Evolutionary conservation across 495 filamentous ascomycete genomes (phyloP).

Genomic region (Sporormia fimetaria): DNA sequence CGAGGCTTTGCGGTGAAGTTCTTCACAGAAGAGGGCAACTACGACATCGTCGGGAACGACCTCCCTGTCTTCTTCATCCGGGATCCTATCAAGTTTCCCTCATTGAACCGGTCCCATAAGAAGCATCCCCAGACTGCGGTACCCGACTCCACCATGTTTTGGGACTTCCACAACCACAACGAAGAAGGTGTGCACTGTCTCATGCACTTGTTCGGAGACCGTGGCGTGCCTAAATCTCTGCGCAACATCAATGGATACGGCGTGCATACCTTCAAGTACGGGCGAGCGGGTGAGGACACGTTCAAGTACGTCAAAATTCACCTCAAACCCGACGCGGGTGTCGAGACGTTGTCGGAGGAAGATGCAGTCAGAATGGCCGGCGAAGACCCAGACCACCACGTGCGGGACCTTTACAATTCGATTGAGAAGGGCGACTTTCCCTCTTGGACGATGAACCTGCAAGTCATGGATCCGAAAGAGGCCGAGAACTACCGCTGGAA

Average conservation of each 20-base stretch:
- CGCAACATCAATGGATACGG: constrained; percentile 18
- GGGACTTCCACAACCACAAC: constrained; percentile 20
- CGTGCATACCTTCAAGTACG: constrained; percentile 21
- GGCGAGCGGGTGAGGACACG: constrained; percentile 12
- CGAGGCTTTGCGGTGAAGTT: constrained; percentile 22
- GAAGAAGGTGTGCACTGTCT: constrained; percentile 20
- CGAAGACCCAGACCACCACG: constrained; percentile 34
- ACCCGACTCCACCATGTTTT: constrained; percentile 23
- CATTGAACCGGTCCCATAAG: constrained; percentile 44
- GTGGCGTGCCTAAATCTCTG: constrained; percentile 16
- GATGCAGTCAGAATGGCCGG: constrained; percentile 15
- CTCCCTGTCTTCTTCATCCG: constrained; percentile 43
- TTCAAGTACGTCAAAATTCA: constrained; percentile 24
- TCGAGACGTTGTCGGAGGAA: constrained; percentile 5
- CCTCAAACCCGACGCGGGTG: constrained; percentile 18
- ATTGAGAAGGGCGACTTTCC: constrained; percentile 34
- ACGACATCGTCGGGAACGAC: constrained; percentile 24
- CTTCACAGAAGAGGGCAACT: constrained; percentile 22
- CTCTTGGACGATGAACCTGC: constrained; percentile 38
- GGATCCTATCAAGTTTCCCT: constrained; percentile 46
- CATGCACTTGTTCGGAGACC: constrained; percentile 22
- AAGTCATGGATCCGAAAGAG: constrained; percentile 36
- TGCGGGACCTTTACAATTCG: constrained; percentile 32
- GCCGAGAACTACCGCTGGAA: constrained; percentile 26
- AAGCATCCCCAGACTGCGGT: constrained; percentile 36